Conservation (phyloP, 305 asterid genomes). For the Coffea humblotiana region DNA sequence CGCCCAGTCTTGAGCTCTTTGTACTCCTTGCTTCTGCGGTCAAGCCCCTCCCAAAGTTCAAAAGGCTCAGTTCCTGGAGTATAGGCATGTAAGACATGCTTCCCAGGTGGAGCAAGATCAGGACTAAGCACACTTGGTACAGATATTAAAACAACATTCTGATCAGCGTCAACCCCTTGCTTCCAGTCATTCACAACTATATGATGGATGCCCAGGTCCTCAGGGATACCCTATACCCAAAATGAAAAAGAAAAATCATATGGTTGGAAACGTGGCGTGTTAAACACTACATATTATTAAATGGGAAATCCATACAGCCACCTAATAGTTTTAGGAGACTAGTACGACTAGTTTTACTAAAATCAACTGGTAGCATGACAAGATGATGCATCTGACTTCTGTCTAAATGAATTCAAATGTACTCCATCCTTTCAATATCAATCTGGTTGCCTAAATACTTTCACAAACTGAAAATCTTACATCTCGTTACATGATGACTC, state of each 20-base stretch:
- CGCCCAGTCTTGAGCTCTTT: conserved; percentile 84
- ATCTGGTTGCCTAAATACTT: neutral
- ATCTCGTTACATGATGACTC: neutral
- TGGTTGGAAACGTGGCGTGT: neutral
- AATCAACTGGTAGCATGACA: neutral
- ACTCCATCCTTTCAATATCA: neutral
- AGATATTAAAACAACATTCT: conserved; percentile 84
- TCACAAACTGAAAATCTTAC: neutral
- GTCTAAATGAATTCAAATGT: neutral
- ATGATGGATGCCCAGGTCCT: conserved; percentile 87
- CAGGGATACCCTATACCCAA: conserved; percentile 55
- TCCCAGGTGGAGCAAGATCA: conserved; percentile 87
- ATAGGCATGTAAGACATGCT: conserved; percentile 84
- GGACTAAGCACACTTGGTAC: conserved; percentile 83
- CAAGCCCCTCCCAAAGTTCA: conserved; percentile 86
- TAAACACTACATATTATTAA: neutral
- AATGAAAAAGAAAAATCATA: neutral
- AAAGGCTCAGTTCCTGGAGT: conserved; percentile 96
- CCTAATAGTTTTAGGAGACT: neutral
- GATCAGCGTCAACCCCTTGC: conserved; percentile 92
- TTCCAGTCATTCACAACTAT: conserved; percentile 92
- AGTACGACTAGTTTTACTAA: neutral
- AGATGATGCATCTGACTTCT: neutral
- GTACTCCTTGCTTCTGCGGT: conserved; percentile 74
- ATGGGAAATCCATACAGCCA: neutral